Conservation (phyloP, 139 green algal species). For the Axilococcus clingmanii region DNA sequence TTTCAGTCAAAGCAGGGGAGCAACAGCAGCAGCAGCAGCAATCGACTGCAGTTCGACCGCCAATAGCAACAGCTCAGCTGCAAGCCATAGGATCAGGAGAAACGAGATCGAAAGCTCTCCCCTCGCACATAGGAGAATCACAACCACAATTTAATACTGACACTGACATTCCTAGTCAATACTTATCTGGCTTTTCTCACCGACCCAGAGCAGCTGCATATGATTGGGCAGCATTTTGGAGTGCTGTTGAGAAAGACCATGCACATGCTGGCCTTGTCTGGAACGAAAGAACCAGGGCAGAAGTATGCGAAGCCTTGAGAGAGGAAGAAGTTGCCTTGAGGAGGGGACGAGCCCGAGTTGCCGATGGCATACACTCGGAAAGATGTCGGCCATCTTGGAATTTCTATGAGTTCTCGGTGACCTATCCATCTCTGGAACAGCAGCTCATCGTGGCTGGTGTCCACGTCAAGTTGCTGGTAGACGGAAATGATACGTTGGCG, state of each 20-base stretch:
- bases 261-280: constrained; percentile 77
- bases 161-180: no score
- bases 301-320: constrained; percentile 78
- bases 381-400: constrained; percentile 48
- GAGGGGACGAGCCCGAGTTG: constrained; percentile 23
- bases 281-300: constrained; percentile 68
- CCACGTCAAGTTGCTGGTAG: constrained; percentile 80
- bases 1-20: no score
- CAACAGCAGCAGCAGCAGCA: no score
- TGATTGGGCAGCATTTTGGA: constrained; percentile 83
- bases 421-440: constrained; percentile 52
- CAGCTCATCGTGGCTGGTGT: constrained; percentile 78
- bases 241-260: constrained; percentile 51
- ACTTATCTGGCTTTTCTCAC: no score
- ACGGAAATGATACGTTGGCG: constrained; percentile 40
- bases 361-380: constrained; percentile 9
- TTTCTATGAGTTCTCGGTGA: constrained; percentile 70
- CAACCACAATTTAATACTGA: no score
- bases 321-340: constrained; percentile 48
- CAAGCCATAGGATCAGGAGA: no score
- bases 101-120: no score
- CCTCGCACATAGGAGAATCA: no score
- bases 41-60: no score
- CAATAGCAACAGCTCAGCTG: no score
- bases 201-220: no score